phyloP scores from a whole-genome alignment of 139 green algal species.

The Coccomyxa sp. region DNA sequence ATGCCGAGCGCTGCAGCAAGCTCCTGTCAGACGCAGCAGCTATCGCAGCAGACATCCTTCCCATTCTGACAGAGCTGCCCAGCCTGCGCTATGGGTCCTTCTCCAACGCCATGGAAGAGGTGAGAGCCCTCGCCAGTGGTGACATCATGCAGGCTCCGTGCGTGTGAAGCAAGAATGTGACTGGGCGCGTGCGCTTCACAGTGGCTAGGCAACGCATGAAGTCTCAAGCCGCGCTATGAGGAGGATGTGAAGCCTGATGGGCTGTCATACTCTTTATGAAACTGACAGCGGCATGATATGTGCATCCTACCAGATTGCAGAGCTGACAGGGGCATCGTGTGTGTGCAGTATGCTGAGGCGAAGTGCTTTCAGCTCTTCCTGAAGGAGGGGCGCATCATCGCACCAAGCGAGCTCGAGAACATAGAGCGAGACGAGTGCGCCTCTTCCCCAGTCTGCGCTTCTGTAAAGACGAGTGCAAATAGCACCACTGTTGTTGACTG shows the following conservation, averaged over 20 bases:
- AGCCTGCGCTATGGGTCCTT: slow-evolving; percentile 58
- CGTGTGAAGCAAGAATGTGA: no score
- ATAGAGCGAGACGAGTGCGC: slow-evolving; percentile 70
- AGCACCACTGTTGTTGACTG: background rate
- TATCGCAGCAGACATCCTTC: slow-evolving; percentile 50
- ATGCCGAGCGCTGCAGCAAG: slow-evolving; percentile 23
- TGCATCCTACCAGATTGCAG: background rate
- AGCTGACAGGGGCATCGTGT: background rate
- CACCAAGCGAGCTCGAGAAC: slow-evolving; percentile 47
- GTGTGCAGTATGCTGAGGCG: slow-evolving; percentile 39
- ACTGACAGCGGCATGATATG: background rate
- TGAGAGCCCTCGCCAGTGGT: background rate
- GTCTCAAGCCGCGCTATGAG: no score
- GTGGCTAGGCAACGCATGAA: no score
- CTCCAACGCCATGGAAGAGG: slow-evolving; percentile 52
- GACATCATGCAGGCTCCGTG: background rate
- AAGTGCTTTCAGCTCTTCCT: slow-evolving; percentile 66
- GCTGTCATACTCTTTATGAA: no score
- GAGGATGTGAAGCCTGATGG: no score
- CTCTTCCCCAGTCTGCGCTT: background rate
- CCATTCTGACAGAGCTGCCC: slow-evolving; percentile 47
- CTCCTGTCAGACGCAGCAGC: slow-evolving; percentile 24
- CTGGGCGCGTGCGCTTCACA: no score
- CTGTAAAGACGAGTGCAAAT: no score
- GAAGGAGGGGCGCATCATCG: slow-evolving; percentile 45